A percentile compares a stretch with the other conserved stretches of the same genome.
These are phyloP conservation scores for Alternaria dauci DNA, from an alignment of 2,329 filamentous ascomycete species.

Conservation along the genomic window DNA sequence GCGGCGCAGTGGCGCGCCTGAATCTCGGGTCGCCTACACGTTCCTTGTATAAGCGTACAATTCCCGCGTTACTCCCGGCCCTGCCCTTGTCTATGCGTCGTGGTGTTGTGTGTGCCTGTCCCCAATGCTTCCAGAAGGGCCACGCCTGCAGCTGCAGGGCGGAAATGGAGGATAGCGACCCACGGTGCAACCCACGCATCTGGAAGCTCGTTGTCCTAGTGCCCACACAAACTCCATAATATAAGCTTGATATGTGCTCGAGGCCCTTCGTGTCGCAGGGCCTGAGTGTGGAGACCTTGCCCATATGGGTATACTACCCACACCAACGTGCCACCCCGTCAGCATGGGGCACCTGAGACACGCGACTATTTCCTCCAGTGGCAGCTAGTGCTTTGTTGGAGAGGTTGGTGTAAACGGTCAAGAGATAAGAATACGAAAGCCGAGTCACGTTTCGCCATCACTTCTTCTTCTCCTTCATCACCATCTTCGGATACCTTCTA, in stretches of 20 bases:
- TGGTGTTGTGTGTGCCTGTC: conserved; percentile 2
- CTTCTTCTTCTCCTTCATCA: background rate
- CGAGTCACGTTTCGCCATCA: background rate
- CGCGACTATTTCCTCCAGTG: background rate
- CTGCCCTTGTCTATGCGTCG: background rate
- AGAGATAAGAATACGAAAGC: background rate
- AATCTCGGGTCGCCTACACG: background rate
- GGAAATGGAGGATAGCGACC: background rate
- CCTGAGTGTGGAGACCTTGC: conserved; percentile 6
- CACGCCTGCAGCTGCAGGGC: background rate
- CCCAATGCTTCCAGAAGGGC: conserved; percentile 10
- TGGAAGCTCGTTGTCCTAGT: conserved; percentile 11
- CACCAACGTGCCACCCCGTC: background rate
- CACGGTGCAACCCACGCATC: conserved; percentile 1
- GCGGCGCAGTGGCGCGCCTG: conserved; percentile 1
- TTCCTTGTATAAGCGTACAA: conserved; percentile 9
- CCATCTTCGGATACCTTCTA: background rate
- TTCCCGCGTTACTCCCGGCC: conserved; percentile 17
- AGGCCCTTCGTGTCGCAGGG: background rate
- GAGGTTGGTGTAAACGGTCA: conserved; percentile 1
- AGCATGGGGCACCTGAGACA: background rate
- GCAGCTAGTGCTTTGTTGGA: background rate
- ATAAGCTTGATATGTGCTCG: conserved; percentile 7
- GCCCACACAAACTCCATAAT: conserved; percentile 5
- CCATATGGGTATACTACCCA: background rate